phyloP scores from a whole-genome alignment of 768 basidiomycete genomes.

The Gyrodon lividus region DNA sequence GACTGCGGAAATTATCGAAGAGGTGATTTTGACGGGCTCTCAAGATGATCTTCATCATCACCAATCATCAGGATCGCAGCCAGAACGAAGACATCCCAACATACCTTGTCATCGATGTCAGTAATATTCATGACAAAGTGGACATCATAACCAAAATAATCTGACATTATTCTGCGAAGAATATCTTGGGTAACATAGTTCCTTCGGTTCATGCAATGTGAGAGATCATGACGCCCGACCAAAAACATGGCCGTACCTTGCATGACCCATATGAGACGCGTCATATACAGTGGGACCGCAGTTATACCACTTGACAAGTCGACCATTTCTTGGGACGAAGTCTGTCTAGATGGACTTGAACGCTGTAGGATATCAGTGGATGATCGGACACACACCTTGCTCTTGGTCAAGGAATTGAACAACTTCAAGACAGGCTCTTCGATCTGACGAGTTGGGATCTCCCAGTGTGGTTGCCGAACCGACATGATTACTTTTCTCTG shows the following conservation, averaged over 20 bases:
- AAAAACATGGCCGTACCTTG: slow-evolving; percentile 55
- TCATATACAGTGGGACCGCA: slow-evolving; percentile 99
- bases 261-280: slow-evolving; percentile 98
- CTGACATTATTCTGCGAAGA: slow-evolving; percentile 79
- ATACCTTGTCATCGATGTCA: slow-evolving; percentile 98
- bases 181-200: slow-evolving; percentile 98
- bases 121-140: slow-evolving; percentile 99
- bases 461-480: slow-evolving; percentile 56
- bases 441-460: slow-evolving; percentile 34
- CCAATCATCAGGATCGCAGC: slow-evolving; percentile 10
- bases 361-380: slow-evolving; percentile 2
- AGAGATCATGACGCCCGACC: slow-evolving; percentile 2
- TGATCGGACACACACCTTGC: slow-evolving; percentile 62
- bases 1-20: slow-evolving; percentile 56
- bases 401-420: slow-evolving; percentile 90
- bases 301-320: slow-evolving; percentile 96
- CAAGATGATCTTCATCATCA: slow-evolving; percentile 75
- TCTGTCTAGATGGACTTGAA: slow-evolving; percentile 53
- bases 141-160: slow-evolving; percentile 97
- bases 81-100: slow-evolving; percentile 9
- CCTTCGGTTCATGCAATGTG: slow-evolving; percentile 41
- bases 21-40: slow-evolving; percentile 83
- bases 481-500: slow-evolving; percentile 42
- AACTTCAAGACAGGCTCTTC: slow-evolving; percentile 61
- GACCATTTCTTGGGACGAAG: slow-evolving; percentile 67